Evolutionary conservation across 2,329 filamentous ascomycete genomes (phyloP), one percentile per base, ranked within the genome.

Genomic region (Penicillium sp.): DNA sequence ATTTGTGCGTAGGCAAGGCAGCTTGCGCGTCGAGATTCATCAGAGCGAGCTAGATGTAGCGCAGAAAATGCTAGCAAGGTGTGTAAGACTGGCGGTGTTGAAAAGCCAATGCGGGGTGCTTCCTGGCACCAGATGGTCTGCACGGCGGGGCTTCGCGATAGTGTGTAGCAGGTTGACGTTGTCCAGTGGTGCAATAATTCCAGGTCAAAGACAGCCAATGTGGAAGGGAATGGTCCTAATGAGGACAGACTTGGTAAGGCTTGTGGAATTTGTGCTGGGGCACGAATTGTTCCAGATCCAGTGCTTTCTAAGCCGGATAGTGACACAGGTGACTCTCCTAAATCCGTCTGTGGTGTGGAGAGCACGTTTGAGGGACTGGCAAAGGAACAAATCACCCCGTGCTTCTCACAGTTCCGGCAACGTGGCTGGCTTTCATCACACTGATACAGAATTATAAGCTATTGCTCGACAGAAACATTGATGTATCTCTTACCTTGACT

Each of bases 151-250:
- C 31, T 33, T 33, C 31, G 31, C 1, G 31, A 33, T 33, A 33
- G 11, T 5, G 31, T 33, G 31, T 33, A 33, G 31, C 31, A 33
- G 5, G 31, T 8, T 10, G 76, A 77, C 0, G 76, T 79, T 44
- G 75, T 77, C 60, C 76, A 84, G 67, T 84, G 80, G 63, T 84
- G 80, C 7, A 84, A 71, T 2, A 84, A 74, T 60, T 84, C 80
- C 9, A 83, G 72, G 45, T 83, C 79, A 11, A 76, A 63, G 2
- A 80, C 60, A 25, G 54, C 58, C 16, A 68, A 33, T 10, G 48
- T 57, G 9, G 59, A 21, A n/a, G 48, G 31, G 27, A 56, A 43
- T 8, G 56, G 29, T 9, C 33, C 46, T 11, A 54, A 15, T 19
- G 41, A 45, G 25, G 33, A 50, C 16, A 51, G 11, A 19, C 47